phyloP scores from a whole-genome alignment of 1,284 basidiomycete genomes.

The Trametes versicolor region DNA sequence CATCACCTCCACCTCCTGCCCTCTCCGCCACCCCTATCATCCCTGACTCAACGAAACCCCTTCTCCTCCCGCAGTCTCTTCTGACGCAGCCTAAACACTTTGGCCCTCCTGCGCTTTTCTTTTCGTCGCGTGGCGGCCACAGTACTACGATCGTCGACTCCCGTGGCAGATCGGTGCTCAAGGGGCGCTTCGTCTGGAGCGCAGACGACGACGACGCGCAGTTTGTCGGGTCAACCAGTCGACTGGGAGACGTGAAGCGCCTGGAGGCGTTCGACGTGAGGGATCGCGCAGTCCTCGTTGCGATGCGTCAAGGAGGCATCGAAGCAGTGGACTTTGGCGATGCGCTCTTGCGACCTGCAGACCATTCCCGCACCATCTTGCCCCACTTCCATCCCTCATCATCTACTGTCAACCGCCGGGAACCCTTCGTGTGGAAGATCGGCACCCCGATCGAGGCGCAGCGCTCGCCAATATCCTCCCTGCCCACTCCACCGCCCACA shows the following conservation, averaged over 20 bases:
- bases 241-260: constrained; percentile 82
- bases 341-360: constrained; percentile 78
- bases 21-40: constrained; percentile 26
- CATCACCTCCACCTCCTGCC: constrained; percentile 52
- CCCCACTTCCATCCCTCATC: constrained; percentile 72
- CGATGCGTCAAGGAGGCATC: constrained; percentile 83
- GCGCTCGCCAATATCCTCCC: constrained; percentile 44
- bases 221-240: constrained; percentile 41
- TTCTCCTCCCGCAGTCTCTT: constrained; percentile 81
- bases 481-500: constrained; percentile 49
- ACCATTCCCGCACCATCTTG: constrained; percentile 72
- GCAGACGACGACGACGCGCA: constrained; percentile 64
- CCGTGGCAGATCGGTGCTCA: constrained; percentile 82
- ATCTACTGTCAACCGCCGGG: constrained; percentile 70
- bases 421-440: constrained; percentile 82
- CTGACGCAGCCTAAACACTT: constrained; percentile 84
- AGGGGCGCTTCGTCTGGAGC: constrained; percentile 82
- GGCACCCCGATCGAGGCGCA: constrained; percentile 66
- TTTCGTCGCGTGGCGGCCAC: constrained; percentile 84
- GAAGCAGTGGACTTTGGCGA: constrained; percentile 82
- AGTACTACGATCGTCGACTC: constrained; percentile 87
- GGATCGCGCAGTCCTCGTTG: constrained; percentile 78
- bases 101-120: constrained; percentile 88
- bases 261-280: constrained; percentile 80
- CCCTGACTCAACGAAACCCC: constrained; percentile 59